Base-by-base conservation (phyloP, 2,329 filamentous ascomycete genomes). In the Penicillium sp. region DNA sequence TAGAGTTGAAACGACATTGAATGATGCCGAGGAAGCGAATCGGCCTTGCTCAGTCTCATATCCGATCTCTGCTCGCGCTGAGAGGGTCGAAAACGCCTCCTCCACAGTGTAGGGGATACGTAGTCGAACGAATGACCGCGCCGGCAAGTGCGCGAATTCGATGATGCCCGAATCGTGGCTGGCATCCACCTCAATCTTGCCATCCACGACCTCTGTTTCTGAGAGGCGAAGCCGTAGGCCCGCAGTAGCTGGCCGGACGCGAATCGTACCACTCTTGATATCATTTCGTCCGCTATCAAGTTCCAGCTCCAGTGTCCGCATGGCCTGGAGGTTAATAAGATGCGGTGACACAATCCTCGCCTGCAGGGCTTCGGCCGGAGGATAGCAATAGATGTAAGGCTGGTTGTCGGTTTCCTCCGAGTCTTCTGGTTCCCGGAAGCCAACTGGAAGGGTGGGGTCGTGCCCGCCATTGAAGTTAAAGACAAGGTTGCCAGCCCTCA, bases 31-130 rank as follows among this genome's bases (percentile, higher is more conserved):
- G 70, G 88, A 89, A 54, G 82, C 80, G 62, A 91, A 90, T 8
- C 78, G 80, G 3, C 87, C 89, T 2, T 84, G 77, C 0, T 85
- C 80, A 0, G 90, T 93, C 2, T 82, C 82, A 69, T 94, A 96
- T 0, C 80, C 81, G 10, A 92, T 81, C 62, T 96, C 93, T n/a
- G 93, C 76, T 61, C 87, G 88, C 55, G 93, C 81, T 0, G 86
- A 83, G 1, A 97, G 84, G 37, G 86, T 87, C 3, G 82, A 82
- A 0, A 90, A 81, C 43, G 91, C 86, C 57, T 89, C 87, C 71
- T 97, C 93, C 12, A 93, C 82, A 1, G 89, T 93, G 67, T 95
- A 99, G 0, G 93, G 93, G 47, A 97, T 78, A 23, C 80, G 85
- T 21, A 89, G 68, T 31, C 70, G 71, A 31, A 73, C 71, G 19